A percentile compares a stretch with the other conserved stretches of the same genome.
Conservation (phyloP, 164 flowering plant genomes). For the Berberis thunbergii region DNA sequence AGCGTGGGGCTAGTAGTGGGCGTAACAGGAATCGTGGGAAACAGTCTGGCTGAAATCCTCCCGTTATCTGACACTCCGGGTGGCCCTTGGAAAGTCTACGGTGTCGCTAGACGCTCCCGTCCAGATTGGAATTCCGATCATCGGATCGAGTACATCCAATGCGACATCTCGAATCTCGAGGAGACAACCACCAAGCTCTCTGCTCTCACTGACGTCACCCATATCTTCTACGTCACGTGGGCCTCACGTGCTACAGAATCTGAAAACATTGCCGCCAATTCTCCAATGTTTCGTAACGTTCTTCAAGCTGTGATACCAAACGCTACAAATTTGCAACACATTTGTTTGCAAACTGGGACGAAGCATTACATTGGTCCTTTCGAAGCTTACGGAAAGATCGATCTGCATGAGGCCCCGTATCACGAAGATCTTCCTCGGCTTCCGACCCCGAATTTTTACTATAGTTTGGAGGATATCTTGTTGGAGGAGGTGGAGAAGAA, state of each 20-base stretch:
- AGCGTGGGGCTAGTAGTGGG: not conserved
- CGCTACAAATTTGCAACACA: constrained; percentile 53
- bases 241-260: constrained; percentile 28
- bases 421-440: constrained; percentile 64
- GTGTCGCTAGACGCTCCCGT: not conserved
- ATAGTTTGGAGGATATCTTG: constrained; percentile 52
- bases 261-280: constrained; percentile 45
- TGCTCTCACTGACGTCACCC: constrained; percentile 1
- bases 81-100: constrained; percentile 4
- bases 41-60: constrained; percentile 1
- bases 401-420: constrained; percentile 51
- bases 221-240: not conserved
- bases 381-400: constrained; percentile 26
- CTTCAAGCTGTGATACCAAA: constrained; percentile 51
- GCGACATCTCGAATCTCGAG: not conserved
- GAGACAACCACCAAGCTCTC: not conserved
- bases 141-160: constrained; percentile 1
- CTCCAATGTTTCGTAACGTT: constrained; percentile 56
- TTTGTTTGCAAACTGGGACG: constrained; percentile 63
- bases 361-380: constrained; percentile 61
- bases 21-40: not conserved
- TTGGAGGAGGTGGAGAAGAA: constrained; percentile 40
- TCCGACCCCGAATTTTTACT: constrained; percentile 47
- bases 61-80: constrained; percentile 4
- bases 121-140: not conserved